A percentile compares a stretch with the other conserved stretches of the same genome.
phyloP scores from a whole-genome alignment of 257 asterid genomes.

The Penstemon newberryi region DNA sequence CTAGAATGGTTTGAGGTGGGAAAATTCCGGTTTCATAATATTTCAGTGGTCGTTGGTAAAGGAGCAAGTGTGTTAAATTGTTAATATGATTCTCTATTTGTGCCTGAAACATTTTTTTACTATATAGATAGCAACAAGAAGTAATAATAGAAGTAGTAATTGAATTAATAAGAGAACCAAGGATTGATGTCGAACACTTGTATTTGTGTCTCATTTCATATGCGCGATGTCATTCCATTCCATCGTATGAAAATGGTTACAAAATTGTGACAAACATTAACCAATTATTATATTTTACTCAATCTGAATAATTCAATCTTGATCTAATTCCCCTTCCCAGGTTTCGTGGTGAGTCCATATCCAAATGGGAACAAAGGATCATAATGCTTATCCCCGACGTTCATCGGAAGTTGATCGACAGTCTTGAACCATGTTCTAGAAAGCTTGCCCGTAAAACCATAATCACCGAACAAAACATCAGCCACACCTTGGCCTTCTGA shows the following conservation, averaged over 20 bases:
- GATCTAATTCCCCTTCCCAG: conserved; percentile 30
- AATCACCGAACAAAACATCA: conserved; percentile 53
- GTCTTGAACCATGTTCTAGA: conserved; percentile 52
- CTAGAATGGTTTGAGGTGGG: too few relatives aligned
- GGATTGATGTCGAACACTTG: neutral
- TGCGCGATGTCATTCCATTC: neutral
- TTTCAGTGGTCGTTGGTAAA: too few relatives aligned
- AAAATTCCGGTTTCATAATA: too few relatives aligned
- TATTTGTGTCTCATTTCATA: conserved; percentile 18
- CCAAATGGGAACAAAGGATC: conserved; percentile 53
- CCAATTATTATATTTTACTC: conserved; percentile 8
- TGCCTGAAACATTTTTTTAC: too few relatives aligned
- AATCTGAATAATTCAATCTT: neutral
- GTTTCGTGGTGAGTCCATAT: conserved; percentile 45
- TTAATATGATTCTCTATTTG: too few relatives aligned
- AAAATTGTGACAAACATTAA: neutral
- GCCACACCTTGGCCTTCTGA: conserved; percentile 57
- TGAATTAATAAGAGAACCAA: too few relatives aligned
- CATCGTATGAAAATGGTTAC: neutral
- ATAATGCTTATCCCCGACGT: conserved; percentile 42
- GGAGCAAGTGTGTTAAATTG: too few relatives aligned
- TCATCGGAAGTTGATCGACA: conserved; percentile 55
- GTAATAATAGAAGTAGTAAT: too few relatives aligned
- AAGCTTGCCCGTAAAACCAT: conserved; percentile 47
- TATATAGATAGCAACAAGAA: too few relatives aligned